Evolutionary conservation across 176 grass and related monocot species (phyloP), one percentile per base, ranked within the genome.

Genomic region (Oryza meyeriana): DNA sequence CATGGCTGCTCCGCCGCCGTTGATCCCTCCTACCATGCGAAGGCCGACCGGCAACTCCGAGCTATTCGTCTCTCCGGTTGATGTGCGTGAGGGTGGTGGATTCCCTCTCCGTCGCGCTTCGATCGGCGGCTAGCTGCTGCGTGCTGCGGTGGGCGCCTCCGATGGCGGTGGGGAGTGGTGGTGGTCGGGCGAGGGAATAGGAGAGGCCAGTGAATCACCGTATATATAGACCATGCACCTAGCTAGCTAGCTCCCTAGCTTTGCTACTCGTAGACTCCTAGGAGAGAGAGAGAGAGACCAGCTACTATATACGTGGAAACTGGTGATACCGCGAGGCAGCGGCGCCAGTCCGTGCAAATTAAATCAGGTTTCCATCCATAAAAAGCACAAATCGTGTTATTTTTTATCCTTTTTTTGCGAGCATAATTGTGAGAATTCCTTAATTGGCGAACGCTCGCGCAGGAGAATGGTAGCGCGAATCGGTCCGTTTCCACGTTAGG

Each of bases 181-280:
- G 81, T 84, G 82, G 87, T 64, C 26, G 32, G 64, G 77, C 81
- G 87, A 67, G 36, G 87, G 75, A 84, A 69, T 69, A 88, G 87
- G 69, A 64, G 24, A 63, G 18, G 57, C 39, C 66, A 71, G 71
- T 72, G 83, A 48, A 79, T 65, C 18, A 24, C 57, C 39, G 12
- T 64, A 76, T 76, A 81, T 85, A 76, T 76, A 61, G 27, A 36
- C 12, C 16, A 20, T 29, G 17, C 4, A 64, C 24, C 14, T 6
- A 18, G 55, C 1, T 26, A 29, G 72, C 32, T 39, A 31, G 74
- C 32, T 34, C n/a, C n/a, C n/a, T 42, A 33, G 35, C 35, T 40
- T 40, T 40, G 18, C 48, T 52, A 8, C 48, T 52, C 48, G 1
- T 52, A 20, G 48, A 52, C 2, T 17, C 44, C 1, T 45, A 45